Percentiles rank a stretch among this genome's conserved stretches.
Evolutionary conservation across 1,139 yeast species (phyloP).

Genomic region (Pichia terricola): DNA sequence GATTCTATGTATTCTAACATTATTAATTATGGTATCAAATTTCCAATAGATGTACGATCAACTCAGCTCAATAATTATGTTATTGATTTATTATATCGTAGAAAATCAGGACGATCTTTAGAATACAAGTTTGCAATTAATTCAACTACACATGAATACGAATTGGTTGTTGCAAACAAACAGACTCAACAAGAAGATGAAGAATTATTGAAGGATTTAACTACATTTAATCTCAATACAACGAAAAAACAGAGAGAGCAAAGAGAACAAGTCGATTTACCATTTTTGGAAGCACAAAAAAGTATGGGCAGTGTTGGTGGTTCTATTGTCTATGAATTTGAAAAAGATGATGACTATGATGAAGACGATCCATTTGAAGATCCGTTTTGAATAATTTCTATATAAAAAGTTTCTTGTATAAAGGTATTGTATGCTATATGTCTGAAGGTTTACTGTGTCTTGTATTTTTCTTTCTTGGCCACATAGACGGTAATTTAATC

Average conservation of each 20-base stretch:
- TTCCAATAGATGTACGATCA: constrained; percentile 40
- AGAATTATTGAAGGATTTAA: constrained; percentile 53
- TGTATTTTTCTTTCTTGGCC: constrained; percentile 82
- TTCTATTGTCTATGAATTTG: constrained; percentile 85
- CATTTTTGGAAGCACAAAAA: constrained; percentile 79
- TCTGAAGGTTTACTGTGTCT: constrained; percentile 25
- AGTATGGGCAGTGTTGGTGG: constrained; percentile 63
- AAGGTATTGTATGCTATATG: background rate
- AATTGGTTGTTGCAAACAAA: constrained; percentile 24
- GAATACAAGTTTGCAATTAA: constrained; percentile 48
- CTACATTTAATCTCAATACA: constrained; percentile 80
- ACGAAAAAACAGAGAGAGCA: constrained; percentile 68
- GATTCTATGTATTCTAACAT: constrained; percentile 33
- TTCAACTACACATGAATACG: constrained; percentile 38
- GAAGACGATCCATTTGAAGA: constrained; percentile 98
- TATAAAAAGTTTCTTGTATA: background rate
- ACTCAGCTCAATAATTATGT: constrained; percentile 34
- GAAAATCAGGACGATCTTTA: constrained; percentile 78
- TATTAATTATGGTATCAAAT: constrained; percentile 22
- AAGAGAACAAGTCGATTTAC: constrained; percentile 77
- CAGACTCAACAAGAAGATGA: constrained; percentile 30
- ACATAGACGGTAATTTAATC: constrained; percentile 71
- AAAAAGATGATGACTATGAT: constrained; percentile 76
- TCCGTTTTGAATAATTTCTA: constrained; percentile 49
- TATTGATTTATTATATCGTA: constrained; percentile 50